Conservation (phyloP, 2,329 filamentous ascomycete species). For the Chalaropsis thielavioides region DNA sequence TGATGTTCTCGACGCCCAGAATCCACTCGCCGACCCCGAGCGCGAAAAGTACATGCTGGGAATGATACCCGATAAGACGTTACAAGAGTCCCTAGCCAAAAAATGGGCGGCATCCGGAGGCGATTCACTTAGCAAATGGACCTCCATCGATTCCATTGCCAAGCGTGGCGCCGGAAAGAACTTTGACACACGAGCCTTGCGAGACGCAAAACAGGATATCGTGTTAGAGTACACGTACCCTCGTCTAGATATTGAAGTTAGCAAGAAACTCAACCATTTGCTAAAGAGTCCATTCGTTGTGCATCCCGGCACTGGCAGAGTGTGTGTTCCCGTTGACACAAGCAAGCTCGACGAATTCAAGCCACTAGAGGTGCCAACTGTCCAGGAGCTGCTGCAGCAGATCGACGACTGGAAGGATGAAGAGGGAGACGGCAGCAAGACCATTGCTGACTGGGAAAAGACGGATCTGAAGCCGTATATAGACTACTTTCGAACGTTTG, state of each 20-base stretch:
- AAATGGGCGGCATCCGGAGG: slow-evolving; percentile 82
- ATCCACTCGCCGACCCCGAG: slow-evolving; percentile 62
- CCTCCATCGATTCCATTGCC: slow-evolving; percentile 78
- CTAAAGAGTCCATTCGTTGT: slow-evolving; percentile 95
- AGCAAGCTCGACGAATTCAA: slow-evolving; percentile 65
- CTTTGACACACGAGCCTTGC: slow-evolving; percentile 58
- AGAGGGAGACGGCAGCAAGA: slow-evolving; percentile 23
- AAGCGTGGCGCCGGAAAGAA: slow-evolving; percentile 57
- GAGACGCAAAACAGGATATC: slow-evolving; percentile 89
- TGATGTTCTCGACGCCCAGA: slow-evolving; percentile 69
- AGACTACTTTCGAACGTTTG: slow-evolving; percentile 74
- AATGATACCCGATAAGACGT: slow-evolving; percentile 65
- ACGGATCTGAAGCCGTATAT: slow-evolving; percentile 87
- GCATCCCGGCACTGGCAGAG: slow-evolving; percentile 81
- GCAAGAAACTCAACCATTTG: slow-evolving; percentile 95
- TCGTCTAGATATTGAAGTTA: slow-evolving; percentile 89
- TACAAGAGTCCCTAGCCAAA: slow-evolving; percentile 65
- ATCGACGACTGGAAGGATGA: slow-evolving; percentile 64
- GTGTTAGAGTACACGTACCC: slow-evolving; percentile 97
- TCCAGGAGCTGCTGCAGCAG: slow-evolving; percentile 64
- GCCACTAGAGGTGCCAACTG: slow-evolving; percentile 76
- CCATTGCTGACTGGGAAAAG: slow-evolving; percentile 82
- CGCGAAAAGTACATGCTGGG: slow-evolving; percentile 64
- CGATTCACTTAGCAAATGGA: slow-evolving; percentile 70
- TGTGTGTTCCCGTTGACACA: slow-evolving; percentile 89